phyloP scores from a whole-genome alignment of 2,329 filamentous ascomycete genomes.

The Amesomyces nigricolor region DNA sequence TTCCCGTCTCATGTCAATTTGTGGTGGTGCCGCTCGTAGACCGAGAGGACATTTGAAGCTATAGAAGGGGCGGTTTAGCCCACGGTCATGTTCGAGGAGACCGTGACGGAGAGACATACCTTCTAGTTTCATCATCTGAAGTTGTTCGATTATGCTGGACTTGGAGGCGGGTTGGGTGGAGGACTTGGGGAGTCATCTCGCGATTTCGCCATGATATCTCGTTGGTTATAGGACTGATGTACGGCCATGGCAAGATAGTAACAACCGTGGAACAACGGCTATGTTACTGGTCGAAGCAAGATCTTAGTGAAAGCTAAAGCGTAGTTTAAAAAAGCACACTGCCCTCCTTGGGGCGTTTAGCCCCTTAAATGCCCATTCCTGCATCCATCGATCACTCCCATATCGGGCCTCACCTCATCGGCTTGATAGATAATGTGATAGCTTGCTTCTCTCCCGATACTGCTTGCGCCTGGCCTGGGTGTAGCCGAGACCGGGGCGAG shows the following conservation, averaged over 20 bases:
- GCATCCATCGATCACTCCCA: not conserved
- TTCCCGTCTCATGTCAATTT: no score
- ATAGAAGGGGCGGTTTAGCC: no score
- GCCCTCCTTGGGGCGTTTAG: not conserved
- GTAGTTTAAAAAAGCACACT: no score
- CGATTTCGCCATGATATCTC: conserved; percentile 7
- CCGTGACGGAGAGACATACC: not conserved
- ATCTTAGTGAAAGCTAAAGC: no score
- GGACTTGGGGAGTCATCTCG: conserved; percentile 35
- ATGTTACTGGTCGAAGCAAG: no score
- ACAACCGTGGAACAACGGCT: no score
- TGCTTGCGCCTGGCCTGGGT: not conserved
- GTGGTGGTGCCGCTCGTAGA: no score
- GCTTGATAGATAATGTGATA: not conserved
- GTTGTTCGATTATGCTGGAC: conserved; percentile 22
- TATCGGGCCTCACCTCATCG: not conserved
- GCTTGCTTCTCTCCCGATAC: conserved; percentile 1
- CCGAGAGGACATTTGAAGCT: no score
- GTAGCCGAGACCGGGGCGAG: not conserved
- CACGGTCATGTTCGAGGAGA: no score
- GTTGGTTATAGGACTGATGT: no score
- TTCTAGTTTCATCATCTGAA: not conserved
- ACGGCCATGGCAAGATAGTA: no score
- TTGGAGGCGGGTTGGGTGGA: conserved; percentile 36
- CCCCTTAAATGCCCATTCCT: not conserved